Percentiles rank a stretch among this genome's conserved stretches.
Evolutionary conservation across 345 rosid genomes (phyloP).

Genomic region (Excoecaria cochinchinensis): DNA sequence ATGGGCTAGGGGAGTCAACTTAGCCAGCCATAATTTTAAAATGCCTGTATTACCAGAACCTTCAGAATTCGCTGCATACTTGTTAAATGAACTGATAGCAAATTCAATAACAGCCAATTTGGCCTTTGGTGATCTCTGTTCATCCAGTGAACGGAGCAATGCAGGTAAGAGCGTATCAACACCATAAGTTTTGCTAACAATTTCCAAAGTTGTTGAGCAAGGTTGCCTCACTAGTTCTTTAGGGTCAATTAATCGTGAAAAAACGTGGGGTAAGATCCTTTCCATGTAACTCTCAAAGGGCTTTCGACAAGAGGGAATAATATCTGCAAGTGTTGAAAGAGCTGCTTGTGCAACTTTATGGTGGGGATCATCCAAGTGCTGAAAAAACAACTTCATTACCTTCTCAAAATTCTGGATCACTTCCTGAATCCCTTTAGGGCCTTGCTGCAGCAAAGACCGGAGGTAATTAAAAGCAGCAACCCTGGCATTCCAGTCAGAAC

Average conservation of each 20-base stretch:
- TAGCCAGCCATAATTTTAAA: conserved; percentile 91
- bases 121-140: conserved; percentile 97
- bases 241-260: conserved; percentile 93
- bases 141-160: conserved; percentile 94
- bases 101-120: conserved; percentile 97
- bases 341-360: conserved; percentile 99
- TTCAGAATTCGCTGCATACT: conserved; percentile 74
- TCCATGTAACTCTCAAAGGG: conserved; percentile 98
- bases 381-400: conserved; percentile 97
- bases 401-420: conserved; percentile 91
- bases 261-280: conserved; percentile 93
- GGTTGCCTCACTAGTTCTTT: conserved; percentile 97
- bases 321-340: conserved; percentile 87
- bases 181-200: conserved; percentile 87
- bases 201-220: conserved; percentile 85
- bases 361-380: conserved; percentile 98
- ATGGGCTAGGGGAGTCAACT: conserved; percentile 75
- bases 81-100: conserved; percentile 84
- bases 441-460: conserved; percentile 83
- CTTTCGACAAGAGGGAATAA: conserved; percentile 93
- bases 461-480: conserved; percentile 93
- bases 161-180: conserved; percentile 93
- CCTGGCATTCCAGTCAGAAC: conserved; percentile 97
- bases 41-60: conserved; percentile 82
- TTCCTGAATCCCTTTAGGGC: conserved; percentile 91